A percentile compares a stretch with the other conserved stretches of the same genome.
phyloP scores from a whole-genome alignment of 306 rosid species.

The Rubus idaeus region DNA sequence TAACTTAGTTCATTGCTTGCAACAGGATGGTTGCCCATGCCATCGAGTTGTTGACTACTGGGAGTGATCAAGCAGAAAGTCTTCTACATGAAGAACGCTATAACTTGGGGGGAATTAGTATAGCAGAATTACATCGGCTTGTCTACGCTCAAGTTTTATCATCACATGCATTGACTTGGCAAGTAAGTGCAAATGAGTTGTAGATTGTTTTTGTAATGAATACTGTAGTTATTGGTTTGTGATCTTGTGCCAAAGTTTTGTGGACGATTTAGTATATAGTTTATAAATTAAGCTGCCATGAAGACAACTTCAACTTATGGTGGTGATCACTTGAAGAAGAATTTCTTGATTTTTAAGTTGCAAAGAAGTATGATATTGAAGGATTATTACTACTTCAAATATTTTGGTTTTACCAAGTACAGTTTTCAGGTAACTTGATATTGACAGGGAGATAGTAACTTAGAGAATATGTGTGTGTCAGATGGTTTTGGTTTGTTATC shows the following conservation, averaged over 20 bases:
- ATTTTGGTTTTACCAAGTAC: too few species aligned
- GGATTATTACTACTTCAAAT: too few species aligned
- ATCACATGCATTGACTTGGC: slow-evolving; percentile 88
- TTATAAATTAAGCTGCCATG: not conserved
- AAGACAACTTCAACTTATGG: not conserved
- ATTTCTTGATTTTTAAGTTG: too few species aligned
- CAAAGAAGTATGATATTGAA: too few species aligned
- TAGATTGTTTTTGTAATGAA: slow-evolving; percentile 5
- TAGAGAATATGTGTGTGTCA: too few species aligned
- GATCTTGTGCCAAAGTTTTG: not conserved
- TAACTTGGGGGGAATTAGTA: slow-evolving; percentile 86
- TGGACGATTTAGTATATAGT: not conserved
- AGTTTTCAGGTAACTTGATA: too few species aligned
- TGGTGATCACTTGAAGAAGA: not conserved
- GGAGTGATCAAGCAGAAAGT: slow-evolving; percentile 82
- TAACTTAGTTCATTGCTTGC: slow-evolving; percentile 27
- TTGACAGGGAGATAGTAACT: too few species aligned
- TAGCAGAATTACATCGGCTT: slow-evolving; percentile 83
- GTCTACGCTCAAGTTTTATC: slow-evolving; percentile 91
- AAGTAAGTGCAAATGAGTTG: slow-evolving; percentile 58
- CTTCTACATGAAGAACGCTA: slow-evolving; percentile 69
- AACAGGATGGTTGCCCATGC: slow-evolving; percentile 93
- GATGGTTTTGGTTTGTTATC: too few species aligned
- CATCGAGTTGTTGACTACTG: slow-evolving; percentile 78
- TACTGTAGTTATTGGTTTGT: not conserved